Conservation (phyloP, 306 rosid genomes). For the Glycine tomentella region DNA sequence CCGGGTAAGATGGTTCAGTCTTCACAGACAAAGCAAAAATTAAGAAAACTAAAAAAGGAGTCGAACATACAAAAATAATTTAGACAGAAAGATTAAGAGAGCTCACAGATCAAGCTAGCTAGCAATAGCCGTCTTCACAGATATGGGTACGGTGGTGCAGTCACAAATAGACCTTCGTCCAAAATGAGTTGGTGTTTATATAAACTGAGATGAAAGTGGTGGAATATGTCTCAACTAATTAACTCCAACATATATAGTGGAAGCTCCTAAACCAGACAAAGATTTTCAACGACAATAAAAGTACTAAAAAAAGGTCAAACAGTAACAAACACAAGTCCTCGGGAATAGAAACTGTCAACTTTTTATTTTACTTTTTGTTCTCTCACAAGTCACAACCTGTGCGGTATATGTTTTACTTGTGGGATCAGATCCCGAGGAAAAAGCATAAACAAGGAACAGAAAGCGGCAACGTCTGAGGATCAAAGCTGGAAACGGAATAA, state of each 20-base stretch:
- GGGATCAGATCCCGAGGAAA: constrained; percentile 67
- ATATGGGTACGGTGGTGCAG: constrained; percentile 41
- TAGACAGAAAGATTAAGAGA: background rate
- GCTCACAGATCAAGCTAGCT: constrained; percentile 49
- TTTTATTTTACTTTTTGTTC: constrained; percentile 34
- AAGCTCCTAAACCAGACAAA: constrained; percentile 51
- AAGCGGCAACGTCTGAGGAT: constrained; percentile 8
- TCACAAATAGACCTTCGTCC: constrained; percentile 35
- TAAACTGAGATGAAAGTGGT: constrained; percentile 2
- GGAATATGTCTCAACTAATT: constrained; percentile 25
- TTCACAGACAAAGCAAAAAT: background rate
- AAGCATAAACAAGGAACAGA: background rate
- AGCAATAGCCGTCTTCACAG: constrained; percentile 34
- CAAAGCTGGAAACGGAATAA: background rate
- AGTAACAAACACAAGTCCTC: constrained; percentile 31
- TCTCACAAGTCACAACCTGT: constrained; percentile 42
- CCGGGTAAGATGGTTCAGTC: background rate
- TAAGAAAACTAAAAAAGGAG: background rate
- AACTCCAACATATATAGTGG: constrained; percentile 23
- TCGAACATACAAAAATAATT: background rate
- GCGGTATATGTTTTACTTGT: constrained; percentile 14
- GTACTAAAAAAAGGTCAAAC: constrained; percentile 30
- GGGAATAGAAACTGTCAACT: constrained; percentile 57
- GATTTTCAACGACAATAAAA: constrained; percentile 12
- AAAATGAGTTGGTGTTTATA: constrained; percentile 26